These are phyloP conservation scores for Torrubiellomyces zombiae DNA, from an alignment of 2,329 filamentous ascomycete species.

Conservation along the genomic window DNA sequence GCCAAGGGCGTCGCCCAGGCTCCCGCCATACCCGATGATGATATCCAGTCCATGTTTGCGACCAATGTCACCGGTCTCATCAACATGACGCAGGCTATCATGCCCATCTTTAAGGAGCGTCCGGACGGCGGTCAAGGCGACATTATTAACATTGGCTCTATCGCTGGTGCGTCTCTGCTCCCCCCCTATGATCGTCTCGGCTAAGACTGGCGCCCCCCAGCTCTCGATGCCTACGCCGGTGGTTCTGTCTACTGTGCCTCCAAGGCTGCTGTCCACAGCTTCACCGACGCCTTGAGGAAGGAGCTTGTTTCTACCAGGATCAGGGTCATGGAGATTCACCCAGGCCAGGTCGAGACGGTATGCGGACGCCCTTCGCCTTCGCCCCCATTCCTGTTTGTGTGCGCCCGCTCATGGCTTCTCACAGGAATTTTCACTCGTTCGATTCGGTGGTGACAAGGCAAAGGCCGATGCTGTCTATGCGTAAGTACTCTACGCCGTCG, in stretches of 20 bases:
- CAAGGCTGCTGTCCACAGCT: conserved; percentile 74
- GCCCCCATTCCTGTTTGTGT: conserved; percentile 1
- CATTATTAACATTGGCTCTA: conserved; percentile 87
- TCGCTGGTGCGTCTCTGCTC: conserved; percentile 52
- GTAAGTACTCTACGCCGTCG: conserved; percentile 30
- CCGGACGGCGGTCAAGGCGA: conserved; percentile 67
- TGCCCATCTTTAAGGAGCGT: conserved; percentile 66
- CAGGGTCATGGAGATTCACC: conserved; percentile 75
- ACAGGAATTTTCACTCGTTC: conserved; percentile 72
- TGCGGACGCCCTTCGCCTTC: not conserved
- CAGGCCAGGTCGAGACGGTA: conserved; percentile 81
- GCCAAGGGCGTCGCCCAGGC: conserved; percentile 79
- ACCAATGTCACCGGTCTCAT: conserved; percentile 94
- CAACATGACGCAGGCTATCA: conserved; percentile 84
- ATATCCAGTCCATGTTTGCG: conserved; percentile 74
- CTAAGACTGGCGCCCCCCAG: no score
- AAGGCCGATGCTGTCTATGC: conserved; percentile 86
- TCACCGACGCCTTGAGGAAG: conserved; percentile 67
- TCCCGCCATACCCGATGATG: conserved; percentile 64
- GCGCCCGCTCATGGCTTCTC: conserved; percentile 1
- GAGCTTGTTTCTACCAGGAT: conserved; percentile 71
- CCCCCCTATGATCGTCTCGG: not conserved
- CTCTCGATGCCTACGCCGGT: conserved; percentile 68
- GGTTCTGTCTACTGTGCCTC: conserved; percentile 88
- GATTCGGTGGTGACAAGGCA: conserved; percentile 73